phyloP scores from a whole-genome alignment of 2,329 filamentous ascomycete genomes.

The Exophiala bonariae region DNA sequence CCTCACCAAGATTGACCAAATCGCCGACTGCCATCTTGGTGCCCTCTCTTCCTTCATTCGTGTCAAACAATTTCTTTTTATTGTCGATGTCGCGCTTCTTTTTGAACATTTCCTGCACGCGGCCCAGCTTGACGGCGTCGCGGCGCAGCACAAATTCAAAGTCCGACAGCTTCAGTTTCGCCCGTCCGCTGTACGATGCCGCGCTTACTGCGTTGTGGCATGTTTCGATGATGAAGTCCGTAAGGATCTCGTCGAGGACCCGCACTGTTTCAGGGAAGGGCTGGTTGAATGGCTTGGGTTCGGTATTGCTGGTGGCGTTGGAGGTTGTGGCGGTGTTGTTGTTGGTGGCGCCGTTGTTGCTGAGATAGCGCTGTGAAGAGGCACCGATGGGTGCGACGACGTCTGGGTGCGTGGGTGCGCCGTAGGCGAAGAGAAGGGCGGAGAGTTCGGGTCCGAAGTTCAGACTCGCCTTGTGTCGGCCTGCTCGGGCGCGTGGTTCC shows the following conservation, averaged over 20 bases:
- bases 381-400: conserved; percentile 28
- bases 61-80: conserved; percentile 70
- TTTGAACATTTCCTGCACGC: conserved; percentile 84
- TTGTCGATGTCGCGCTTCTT: conserved; percentile 85
- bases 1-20: conserved; percentile 26
- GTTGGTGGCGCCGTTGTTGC: conserved; percentile 11
- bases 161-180: conserved; percentile 98
- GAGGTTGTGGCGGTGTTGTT: conserved; percentile 4
- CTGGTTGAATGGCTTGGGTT: conserved; percentile 73
- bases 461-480: conserved; percentile 79
- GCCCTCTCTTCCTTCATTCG: conserved; percentile 22
- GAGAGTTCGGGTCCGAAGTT: conserved; percentile 73
- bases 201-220: conserved; percentile 85
- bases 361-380: conserved; percentile 22
- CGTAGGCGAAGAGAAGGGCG: conserved; percentile 48
- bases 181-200: conserved; percentile 81
- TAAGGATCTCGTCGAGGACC: conserved; percentile 90
- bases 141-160: conserved; percentile 91
- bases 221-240: conserved; percentile 92
- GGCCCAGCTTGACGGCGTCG: conserved; percentile 81
- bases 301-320: conserved; percentile 22
- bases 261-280: conserved; percentile 82
- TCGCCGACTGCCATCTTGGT: conserved; percentile 23
- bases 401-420: conserved; percentile 38
- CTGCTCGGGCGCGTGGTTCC: conserved; percentile 74